A percentile compares a stretch with the other conserved stretches of the same genome.
phyloP scores from a whole-genome alignment of 306 rosid genomes.

The Lathyrus tuberosus region DNA sequence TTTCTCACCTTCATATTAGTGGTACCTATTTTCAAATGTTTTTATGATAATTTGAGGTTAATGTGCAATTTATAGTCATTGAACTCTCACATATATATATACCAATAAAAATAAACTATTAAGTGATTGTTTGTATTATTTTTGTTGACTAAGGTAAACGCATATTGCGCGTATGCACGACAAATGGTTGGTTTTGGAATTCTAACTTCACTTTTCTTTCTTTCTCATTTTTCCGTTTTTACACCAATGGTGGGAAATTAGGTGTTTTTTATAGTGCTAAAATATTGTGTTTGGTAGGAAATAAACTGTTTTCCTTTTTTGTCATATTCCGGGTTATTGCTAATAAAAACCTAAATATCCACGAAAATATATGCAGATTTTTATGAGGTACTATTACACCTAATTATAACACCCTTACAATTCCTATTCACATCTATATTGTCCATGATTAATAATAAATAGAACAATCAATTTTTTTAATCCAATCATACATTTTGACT shows the following conservation, averaged over 20 bases:
- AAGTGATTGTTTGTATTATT: constrained; percentile 1
- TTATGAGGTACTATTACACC: too few species aligned
- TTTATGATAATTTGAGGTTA: not conserved
- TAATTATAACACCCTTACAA: too few species aligned
- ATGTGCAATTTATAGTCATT: not conserved
- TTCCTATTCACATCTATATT: too few species aligned
- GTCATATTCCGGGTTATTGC: not conserved
- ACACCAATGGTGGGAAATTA: constrained; percentile 26
- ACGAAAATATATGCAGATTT: too few species aligned
- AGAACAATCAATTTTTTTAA: too few species aligned
- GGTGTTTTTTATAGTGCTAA: not conserved
- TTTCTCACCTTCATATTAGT: constrained; percentile 19
- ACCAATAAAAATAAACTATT: not conserved
- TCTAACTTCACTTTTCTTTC: not conserved
- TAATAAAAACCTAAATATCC: not conserved
- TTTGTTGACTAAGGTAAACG: constrained; percentile 3
- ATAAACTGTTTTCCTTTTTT: not conserved
- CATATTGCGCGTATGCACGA: not conserved
- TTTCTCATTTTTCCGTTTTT: constrained; percentile 13
- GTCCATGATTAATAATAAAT: too few species aligned
- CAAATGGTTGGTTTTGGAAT: not conserved
- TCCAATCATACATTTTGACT: too few species aligned
- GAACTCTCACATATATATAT: not conserved
- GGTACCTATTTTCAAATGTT: not conserved
- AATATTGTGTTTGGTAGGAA: constrained; percentile 22